These are phyloP conservation scores for Eutrema salsugineum DNA, from an alignment of 441 rosid genomes.

Conservation along the genomic window DNA sequence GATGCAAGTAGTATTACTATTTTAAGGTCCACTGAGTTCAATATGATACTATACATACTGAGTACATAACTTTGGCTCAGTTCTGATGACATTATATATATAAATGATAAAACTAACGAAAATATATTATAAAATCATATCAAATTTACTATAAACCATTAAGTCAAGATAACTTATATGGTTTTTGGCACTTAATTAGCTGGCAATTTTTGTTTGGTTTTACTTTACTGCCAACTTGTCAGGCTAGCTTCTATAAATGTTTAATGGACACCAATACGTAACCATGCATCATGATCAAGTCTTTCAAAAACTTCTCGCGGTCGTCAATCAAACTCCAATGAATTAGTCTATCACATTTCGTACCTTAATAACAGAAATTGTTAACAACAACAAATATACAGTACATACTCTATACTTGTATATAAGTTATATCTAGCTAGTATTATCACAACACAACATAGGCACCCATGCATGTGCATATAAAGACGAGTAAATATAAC, in stretches of 20 bases:
- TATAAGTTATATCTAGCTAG: background rate
- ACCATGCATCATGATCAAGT: too few relatives aligned
- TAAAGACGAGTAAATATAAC: background rate
- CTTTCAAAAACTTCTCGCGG: background rate
- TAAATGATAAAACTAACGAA: background rate
- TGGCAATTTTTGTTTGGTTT: background rate
- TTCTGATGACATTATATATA: background rate
- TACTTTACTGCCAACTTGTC: background rate
- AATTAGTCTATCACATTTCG: background rate
- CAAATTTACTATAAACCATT: background rate
- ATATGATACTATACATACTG: background rate
- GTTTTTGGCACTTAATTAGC: background rate
- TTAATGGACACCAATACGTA: background rate
- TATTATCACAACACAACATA: too few relatives aligned
- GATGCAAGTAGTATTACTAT: background rate
- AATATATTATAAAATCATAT: background rate
- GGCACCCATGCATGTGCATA: conserved; percentile 2
- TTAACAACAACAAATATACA: background rate
- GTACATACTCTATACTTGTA: background rate
- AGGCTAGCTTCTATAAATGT: background rate
- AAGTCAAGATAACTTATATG: background rate
- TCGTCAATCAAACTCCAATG: background rate
- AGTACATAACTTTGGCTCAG: background rate
- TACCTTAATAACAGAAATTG: background rate
- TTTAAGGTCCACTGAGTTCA: background rate